phyloP scores from a whole-genome alignment of 768 basidiomycete species.

The Tylopilus cervinicoccineus region DNA sequence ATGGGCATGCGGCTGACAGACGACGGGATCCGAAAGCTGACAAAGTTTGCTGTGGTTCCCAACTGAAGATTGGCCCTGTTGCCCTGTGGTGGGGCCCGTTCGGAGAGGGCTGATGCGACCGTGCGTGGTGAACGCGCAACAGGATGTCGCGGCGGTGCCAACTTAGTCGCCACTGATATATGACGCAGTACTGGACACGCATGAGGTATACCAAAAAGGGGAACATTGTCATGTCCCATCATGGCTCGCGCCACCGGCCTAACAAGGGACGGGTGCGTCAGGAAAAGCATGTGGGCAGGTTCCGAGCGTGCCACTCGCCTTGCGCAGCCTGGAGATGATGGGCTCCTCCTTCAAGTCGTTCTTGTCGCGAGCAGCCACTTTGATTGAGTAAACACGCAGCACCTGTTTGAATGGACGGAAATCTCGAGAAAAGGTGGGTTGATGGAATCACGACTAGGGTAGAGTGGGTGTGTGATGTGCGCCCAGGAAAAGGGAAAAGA shows the following conservation, averaged over 20 bases:
- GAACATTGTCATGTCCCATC: constrained; percentile 60
- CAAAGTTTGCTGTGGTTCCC: constrained; percentile 37
- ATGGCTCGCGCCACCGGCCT: constrained; percentile 89
- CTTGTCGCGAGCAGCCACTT: constrained; percentile 79
- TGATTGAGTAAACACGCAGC: constrained; percentile 76
- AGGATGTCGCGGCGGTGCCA: constrained; percentile 17
- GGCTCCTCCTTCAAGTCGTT: constrained; percentile 87
- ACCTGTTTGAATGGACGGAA: constrained; percentile 88
- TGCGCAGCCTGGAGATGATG: constrained; percentile 76
- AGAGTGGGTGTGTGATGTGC: constrained; percentile 23
- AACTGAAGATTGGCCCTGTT: constrained; percentile 15
- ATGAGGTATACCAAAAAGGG: constrained; percentile 13
- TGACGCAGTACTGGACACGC: constrained; percentile 12
- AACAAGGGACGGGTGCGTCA: constrained; percentile 12
- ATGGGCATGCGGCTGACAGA: constrained; percentile 79
- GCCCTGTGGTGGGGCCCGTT: constrained; percentile 1
- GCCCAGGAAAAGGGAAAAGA: neutral
- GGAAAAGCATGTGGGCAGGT: constrained; percentile 10
- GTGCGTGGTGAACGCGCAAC: constrained; percentile 4
- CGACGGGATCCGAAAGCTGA: constrained; percentile 59
- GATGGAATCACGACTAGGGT: constrained; percentile 29
- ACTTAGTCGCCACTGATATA: constrained; percentile 21
- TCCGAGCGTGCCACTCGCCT: constrained; percentile 48
- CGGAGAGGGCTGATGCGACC: neutral
- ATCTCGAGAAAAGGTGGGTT: constrained; percentile 50